These are phyloP conservation scores for Babesia bovis DNA, from an alignment of 169 alveolate species.

Conservation along the genomic window DNA sequence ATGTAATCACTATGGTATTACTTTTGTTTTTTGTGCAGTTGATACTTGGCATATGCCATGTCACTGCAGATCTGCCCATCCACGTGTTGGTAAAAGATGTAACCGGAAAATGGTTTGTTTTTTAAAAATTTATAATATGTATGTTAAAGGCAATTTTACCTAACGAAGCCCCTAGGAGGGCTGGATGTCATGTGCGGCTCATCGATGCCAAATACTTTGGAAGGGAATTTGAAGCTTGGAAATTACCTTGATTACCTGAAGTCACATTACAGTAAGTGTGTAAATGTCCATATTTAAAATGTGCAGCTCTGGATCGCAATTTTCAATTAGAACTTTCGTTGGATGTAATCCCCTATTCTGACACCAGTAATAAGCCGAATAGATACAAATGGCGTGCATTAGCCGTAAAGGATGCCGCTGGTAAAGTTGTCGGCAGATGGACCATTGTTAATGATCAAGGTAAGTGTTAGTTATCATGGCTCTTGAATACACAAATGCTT, in stretches of 20 bases:
- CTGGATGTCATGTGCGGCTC: conserved; percentile 58
- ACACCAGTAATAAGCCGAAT: neutral
- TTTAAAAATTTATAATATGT: neutral
- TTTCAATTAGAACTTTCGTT: conserved; percentile 41
- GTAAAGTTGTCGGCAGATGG: conserved; percentile 55
- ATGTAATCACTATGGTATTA: conserved; percentile 17
- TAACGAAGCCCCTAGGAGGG: conserved; percentile 41
- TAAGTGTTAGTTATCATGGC: neutral
- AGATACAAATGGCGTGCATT: conserved; percentile 37
- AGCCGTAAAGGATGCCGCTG: conserved; percentile 47
- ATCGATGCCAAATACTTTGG: conserved; percentile 43
- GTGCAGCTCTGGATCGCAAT: conserved; percentile 22
- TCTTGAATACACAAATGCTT: too few relatives aligned
- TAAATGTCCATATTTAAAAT: neutral
- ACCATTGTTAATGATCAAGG: conserved; percentile 64
- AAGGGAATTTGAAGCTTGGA: conserved; percentile 54
- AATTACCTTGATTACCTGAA: conserved; percentile 33
- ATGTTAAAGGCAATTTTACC: conserved; percentile 27
- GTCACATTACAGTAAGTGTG: conserved; percentile 24
- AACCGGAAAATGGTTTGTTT: conserved; percentile 51
- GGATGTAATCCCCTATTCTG: conserved; percentile 10
- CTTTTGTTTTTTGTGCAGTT: neutral
- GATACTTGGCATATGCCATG: neutral
- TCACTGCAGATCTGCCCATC: conserved; percentile 60
- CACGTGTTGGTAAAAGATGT: conserved; percentile 56